Conservation (phyloP, 192 early-diverging fungal species). For the Anaeromyces robustus region DNA sequence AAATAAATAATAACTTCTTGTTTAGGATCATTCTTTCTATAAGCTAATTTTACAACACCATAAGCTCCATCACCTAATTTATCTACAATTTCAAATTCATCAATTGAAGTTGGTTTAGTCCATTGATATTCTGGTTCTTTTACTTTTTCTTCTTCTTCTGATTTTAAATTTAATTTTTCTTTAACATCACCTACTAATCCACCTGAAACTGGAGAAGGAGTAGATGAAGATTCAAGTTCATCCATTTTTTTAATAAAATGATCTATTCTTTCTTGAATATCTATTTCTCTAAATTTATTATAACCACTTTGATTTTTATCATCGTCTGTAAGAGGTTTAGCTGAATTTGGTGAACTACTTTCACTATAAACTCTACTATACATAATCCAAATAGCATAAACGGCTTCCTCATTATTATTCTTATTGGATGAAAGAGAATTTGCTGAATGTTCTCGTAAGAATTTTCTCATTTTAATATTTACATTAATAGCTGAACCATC, state of each 20-base stretch:
- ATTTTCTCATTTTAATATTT: constrained; percentile 37
- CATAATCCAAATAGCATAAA: constrained; percentile 46
- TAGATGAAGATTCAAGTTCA: neutral
- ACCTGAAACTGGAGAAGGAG: constrained; percentile 4
- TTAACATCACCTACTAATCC: constrained; percentile 23
- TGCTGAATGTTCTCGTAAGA: constrained; percentile 4
- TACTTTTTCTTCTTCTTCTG: neutral
- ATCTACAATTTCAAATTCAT: constrained; percentile 42
- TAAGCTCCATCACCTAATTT: constrained; percentile 57
- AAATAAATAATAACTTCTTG: constrained; percentile 1
- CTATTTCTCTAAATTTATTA: constrained; percentile 2
- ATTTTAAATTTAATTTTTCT: neutral
- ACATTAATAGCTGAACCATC: constrained; percentile 41
- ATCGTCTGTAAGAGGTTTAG: neutral
- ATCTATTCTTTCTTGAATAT: neutral
- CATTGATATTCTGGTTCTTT: neutral
- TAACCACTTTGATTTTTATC: neutral
- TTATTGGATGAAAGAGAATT: constrained; percentile 6
- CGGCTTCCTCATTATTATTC: constrained; percentile 20
- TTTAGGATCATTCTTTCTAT: constrained; percentile 23
- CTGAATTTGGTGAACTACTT: constrained; percentile 13
- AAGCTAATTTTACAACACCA: constrained; percentile 46
- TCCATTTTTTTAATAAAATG: constrained; percentile 9
- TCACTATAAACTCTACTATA: constrained; percentile 29
- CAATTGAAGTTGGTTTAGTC: constrained; percentile 11